Evolutionary conservation across 257 asterid species (phyloP), one percentile per base, ranked within the genome.

Genomic region (Plantago ovata): DNA sequence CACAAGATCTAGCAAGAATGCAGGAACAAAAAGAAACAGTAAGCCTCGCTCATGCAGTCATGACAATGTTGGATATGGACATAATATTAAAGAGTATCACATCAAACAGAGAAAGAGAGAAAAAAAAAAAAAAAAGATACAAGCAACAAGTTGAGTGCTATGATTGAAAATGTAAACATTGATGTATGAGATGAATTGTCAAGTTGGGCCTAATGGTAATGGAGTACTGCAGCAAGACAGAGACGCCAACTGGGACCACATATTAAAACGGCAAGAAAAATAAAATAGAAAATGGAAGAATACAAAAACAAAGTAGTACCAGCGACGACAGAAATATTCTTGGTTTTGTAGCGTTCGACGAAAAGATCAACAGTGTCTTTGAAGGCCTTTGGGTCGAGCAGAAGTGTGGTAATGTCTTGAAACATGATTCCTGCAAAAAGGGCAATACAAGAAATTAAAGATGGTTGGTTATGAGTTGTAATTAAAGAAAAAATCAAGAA

Each of bases 321-420:
- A 56, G 95, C 96, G n/a, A 87, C 96, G 21, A 84, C 89, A 50
- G 96, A 80, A 68, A 87, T 82, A 70, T 69, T 77, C 69, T 75
- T 78, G 83, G 45, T 69, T 54, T 65, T 72, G 66, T 87, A 87
- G 39, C 96, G 84, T 68, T 84, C 94, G 42, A 84, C 87, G 67
- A 87, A 87, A 79, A 87, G 76, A 67, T 87, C 96, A 66, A 87
- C 74, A 69, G 95, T 71, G 68, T 84, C 89, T 66, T 80, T 84
- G 83, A 82, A 87, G 45, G 89, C 77, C 61, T 80, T 84, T 3
- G 87, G 93, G 66, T 87, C 87, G 48, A 87, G 86, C 33, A 87
- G 68, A 14, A 87, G 79, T 19, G 94, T 84, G 23, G 96, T 87
- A 19, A 87, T 84, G 62, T 87, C 96, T 73, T 87, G 96, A 69